Conservation (phyloP, 2,329 filamentous ascomycete genomes). For the Tympanopsis confertula region DNA sequence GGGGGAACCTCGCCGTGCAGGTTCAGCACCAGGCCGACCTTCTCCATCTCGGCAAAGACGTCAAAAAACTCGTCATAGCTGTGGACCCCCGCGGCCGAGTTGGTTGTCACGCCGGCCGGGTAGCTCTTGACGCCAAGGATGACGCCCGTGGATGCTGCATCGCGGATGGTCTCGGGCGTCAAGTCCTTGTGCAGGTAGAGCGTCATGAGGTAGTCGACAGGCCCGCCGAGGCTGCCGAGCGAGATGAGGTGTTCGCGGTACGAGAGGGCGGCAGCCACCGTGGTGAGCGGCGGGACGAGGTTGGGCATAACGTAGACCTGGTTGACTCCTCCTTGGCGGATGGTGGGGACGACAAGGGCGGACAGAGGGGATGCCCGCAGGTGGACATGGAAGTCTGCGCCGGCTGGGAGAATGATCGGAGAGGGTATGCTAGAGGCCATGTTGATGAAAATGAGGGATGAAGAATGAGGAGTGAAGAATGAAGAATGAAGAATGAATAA, state of each 20-base stretch:
- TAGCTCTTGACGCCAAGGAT: constrained; percentile 45
- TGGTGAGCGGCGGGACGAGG: constrained; percentile 36
- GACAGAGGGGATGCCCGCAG: constrained; percentile 38
- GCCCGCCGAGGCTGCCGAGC: constrained; percentile 31
- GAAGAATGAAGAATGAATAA: no score
- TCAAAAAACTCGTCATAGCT: constrained; percentile 41
- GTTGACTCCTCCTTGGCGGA: constrained; percentile 36
- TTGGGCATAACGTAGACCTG: constrained; percentile 44
- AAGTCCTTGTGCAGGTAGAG: constrained; percentile 37
- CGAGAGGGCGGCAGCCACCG: constrained; percentile 30
- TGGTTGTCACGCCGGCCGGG: constrained; percentile 20
- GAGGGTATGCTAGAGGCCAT: no score
- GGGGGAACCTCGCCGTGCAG: constrained; percentile 53
- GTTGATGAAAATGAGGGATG: no score
- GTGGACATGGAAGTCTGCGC: constrained; percentile 27
- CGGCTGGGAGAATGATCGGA: no score
- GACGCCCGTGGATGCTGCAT: constrained; percentile 47
- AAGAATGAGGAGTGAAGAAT: no score
- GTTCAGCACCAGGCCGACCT: constrained; percentile 52
- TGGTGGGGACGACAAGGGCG: constrained; percentile 33
- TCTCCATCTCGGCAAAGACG: constrained; percentile 57
- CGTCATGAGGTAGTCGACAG: constrained; percentile 38
- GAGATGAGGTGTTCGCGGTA: constrained; percentile 30
- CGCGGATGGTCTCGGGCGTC: constrained; percentile 39
- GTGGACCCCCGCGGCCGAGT: constrained; percentile 32